Base-by-base conservation (phyloP, 768 basidiomycete species). In the Tulasnella sp. region DNA sequence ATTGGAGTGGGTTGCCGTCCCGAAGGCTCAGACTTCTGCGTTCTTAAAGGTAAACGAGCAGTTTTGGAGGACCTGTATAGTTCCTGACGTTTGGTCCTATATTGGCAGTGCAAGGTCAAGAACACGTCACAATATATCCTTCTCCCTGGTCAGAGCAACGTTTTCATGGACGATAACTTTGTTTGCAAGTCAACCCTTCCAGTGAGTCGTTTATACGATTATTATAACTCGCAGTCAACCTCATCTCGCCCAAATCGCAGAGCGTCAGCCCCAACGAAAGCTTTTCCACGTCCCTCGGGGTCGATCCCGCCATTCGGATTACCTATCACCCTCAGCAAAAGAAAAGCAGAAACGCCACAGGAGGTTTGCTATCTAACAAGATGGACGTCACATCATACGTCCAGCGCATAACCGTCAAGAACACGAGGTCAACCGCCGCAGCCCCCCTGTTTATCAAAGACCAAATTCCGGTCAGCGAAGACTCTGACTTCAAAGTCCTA, bases 91-190 rank as follows among this genome's bases (percentile, higher is more conserved):
- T 23, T 26, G 29, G n/a, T 23, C 75, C 40, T 35, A 35, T 29
- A 10, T 37, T 40, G 23, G 32, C 57, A 79, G 78, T 79, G 78
- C 42, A 74, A 75, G 23, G 44, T 79, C 35, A 79, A 42, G 37
- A 79, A 79, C 69, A 73, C 73, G 29, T 79, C 75, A 10, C 26
- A 40, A 18, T 78, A 77, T 35, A 77, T 72, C 44, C 72, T 79
- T 29, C 75, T 79, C 13, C 42, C 77, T 9, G 80, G 80, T 26
- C 73, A 69, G 15, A 55, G 48, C n/a, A 80, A 70, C 73, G 79
- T 80, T 42, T 80, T 77, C 75, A 71, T 80, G 70, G 80, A 80
- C 69, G 80, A 79, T 29, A 79, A 77, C 75, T 80, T 80, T 61
- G 73, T 79, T 44, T 79, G 79, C 78, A 80, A 80, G 75, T 79